Evolutionary conservation across 805 yeast species (phyloP).

Genomic region (Zygotorulaspora chibaensis): DNA sequence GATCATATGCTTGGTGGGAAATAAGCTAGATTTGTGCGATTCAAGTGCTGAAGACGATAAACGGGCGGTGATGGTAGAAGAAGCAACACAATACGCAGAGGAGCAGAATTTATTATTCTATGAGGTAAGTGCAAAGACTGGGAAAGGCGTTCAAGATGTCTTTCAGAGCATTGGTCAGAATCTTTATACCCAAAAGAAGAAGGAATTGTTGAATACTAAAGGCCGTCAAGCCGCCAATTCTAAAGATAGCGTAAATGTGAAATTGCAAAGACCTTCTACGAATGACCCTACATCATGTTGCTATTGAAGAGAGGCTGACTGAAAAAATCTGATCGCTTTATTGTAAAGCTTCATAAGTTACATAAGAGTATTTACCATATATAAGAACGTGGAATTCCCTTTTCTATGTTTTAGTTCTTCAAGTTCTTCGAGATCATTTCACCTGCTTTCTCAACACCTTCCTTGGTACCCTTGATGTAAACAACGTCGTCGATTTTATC

Average conservation of each 20-base stretch:
- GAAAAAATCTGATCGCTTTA: too few species aligned
- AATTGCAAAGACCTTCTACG: slow-evolving; percentile 43
- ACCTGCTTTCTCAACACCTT: slow-evolving; percentile 49
- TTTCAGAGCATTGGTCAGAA: slow-evolving; percentile 49
- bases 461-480: slow-evolving; percentile 56
- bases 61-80: slow-evolving; percentile 42
- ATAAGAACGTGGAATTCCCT: neutral
- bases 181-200: slow-evolving; percentile 32
- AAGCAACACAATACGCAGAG: slow-evolving; percentile 52
- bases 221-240: slow-evolving; percentile 9
- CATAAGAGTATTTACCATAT: neutral
- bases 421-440: slow-evolving; percentile 35
- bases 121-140: slow-evolving; percentile 59
- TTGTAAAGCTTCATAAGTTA: too few species aligned
- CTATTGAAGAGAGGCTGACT: slow-evolving; percentile 16
- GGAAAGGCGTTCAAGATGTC: slow-evolving; percentile 44
- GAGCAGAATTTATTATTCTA: slow-evolving; percentile 48
- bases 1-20: slow-evolving; percentile 83
- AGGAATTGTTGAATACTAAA: slow-evolving; percentile 14
- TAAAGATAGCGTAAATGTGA: slow-evolving; percentile 26
- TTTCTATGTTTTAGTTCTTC: slow-evolving; percentile 2
- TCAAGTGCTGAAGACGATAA: slow-evolving; percentile 49
- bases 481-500: slow-evolving; percentile 52
- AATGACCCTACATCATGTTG: slow-evolving; percentile 42
- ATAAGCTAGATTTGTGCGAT: slow-evolving; percentile 62